Conservation (phyloP, 495 filamentous ascomycete species). For the Venustampulla echinocandica region DNA sequence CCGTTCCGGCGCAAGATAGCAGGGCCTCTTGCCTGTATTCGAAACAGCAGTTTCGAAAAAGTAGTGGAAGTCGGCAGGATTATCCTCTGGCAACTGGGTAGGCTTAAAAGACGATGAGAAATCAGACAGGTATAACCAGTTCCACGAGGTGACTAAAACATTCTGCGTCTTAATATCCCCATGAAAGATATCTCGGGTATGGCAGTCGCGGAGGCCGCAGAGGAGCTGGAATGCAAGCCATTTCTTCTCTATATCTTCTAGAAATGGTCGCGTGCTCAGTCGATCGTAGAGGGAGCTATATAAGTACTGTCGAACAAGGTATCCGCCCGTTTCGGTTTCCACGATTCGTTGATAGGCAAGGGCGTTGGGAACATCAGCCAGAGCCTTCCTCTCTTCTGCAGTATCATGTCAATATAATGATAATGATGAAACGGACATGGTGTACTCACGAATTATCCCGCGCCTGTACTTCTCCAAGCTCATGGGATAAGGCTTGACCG, state of each 20-base stretch:
- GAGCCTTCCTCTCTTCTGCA: slow-evolving; percentile 66
- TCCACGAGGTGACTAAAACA: slow-evolving; percentile 94
- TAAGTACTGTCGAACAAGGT: slow-evolving; percentile 91
- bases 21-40: slow-evolving; percentile 74
- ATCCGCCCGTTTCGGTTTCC: slow-evolving; percentile 84
- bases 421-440: neutral
- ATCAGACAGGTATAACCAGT: slow-evolving; percentile 96
- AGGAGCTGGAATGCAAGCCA: slow-evolving; percentile 97
- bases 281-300: slow-evolving; percentile 97
- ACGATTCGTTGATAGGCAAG: slow-evolving; percentile 81
- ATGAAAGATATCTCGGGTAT: slow-evolving; percentile 83
- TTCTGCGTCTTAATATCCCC: slow-evolving; percentile 99
- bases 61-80: slow-evolving; percentile 94
- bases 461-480: slow-evolving; percentile 68
- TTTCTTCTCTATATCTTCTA: slow-evolving; percentile 97
- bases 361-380: slow-evolving; percentile 84
- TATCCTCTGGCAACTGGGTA: slow-evolving; percentile 89
- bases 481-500: slow-evolving; percentile 82
- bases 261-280: slow-evolving; percentile 90
- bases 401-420: neutral
- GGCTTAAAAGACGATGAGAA: slow-evolving; percentile 96
- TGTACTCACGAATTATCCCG: slow-evolving; percentile 58
- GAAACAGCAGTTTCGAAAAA: slow-evolving; percentile 85
- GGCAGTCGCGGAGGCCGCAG: slow-evolving; percentile 86
- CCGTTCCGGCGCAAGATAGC: slow-evolving; percentile 90